These are phyloP conservation scores for Aspergillus tubingensis DNA, from an alignment of 2,329 filamentous ascomycete genomes.

Conservation along the genomic window DNA sequence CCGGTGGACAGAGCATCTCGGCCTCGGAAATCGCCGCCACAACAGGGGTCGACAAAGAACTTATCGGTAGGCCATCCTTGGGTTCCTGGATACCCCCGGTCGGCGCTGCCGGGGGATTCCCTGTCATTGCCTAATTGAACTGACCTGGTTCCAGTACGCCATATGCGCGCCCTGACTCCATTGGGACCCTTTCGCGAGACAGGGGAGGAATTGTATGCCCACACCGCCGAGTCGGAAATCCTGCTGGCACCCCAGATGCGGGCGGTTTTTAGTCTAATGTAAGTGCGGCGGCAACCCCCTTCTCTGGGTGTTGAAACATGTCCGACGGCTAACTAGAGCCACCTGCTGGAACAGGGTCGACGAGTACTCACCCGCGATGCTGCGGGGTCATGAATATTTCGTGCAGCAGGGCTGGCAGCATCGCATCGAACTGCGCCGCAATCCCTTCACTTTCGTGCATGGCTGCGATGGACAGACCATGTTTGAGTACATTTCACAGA, in stretches of 20 bases:
- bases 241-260: constrained; percentile 18
- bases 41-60: constrained; percentile 14
- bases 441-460: constrained; percentile 21
- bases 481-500: constrained; percentile 20
- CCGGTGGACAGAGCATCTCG: constrained; percentile 17
- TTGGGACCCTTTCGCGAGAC: constrained; percentile 22
- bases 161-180: constrained; percentile 23
- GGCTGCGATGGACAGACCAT: constrained; percentile 21
- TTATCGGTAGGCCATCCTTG: constrained; percentile 4
- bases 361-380: constrained; percentile 15
- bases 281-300: not conserved
- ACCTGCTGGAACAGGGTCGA: constrained; percentile 12
- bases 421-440: constrained; percentile 15
- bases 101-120: not conserved
- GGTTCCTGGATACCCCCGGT: no score
- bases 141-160: constrained; percentile 15
- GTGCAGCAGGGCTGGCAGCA: constrained; percentile 20
- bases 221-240: constrained; percentile 23
- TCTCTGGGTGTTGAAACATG: not conserved
- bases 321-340: not conserved
- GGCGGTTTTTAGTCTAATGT: constrained; percentile 18
- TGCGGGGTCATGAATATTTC: constrained; percentile 21
- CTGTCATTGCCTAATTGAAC: not conserved
- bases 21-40: constrained; percentile 12
- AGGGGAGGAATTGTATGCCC: constrained; percentile 22